Evolutionary conservation across 306 rosid genomes (phyloP), one percentile per base, ranked within the genome.

Genomic region (Sophora flavescens): DNA sequence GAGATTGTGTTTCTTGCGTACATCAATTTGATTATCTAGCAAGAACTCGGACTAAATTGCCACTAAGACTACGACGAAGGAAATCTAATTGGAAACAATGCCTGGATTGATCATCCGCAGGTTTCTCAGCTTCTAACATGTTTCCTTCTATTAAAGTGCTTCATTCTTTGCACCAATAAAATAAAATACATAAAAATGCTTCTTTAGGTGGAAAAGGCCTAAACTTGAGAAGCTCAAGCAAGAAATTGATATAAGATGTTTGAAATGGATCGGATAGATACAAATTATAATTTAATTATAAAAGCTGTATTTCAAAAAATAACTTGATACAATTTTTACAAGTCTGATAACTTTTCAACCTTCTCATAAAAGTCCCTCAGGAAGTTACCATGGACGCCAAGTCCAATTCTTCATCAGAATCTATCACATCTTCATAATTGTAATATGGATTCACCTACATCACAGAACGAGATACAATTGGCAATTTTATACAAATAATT

Each of bases 361-460:
- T 39, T 48, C 76, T 10, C 38, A 30, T 44, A 70, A 48, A 78
- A 59, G 45, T 38, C 56, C 59, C 63, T 85, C 79, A 78, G 16
- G 89, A 10, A 62, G 93, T 91, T 66, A 84, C 91, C 98, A 93
- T 93, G 35, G 95, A 82, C 36, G 90, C 83, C 86, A 93, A 74
- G 79, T 93, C 98, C 85, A 91, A 78, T 76, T 93, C 98, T 78
- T 89, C 95, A 15, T 93, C 96, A 0, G 98, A 93, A 82, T 93
- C 96, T 65, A 93, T 79, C 53, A 87, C 95, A 50, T 91, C 96
- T 75, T 84, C 81, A 69, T 15, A 93, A 73, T 93, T 86, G 47
- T 93, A 93, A 44, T 83, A 93, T 13, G 98, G 63, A 68, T 86
- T 82, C 63, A 17, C 98, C 96, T 93, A 89, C 79, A 63, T 57